A percentile compares a stretch with the other conserved stretches of the same genome.
Conservation (phyloP, 768 basidiomycete genomes). For the Ephemerocybe angulata region DNA sequence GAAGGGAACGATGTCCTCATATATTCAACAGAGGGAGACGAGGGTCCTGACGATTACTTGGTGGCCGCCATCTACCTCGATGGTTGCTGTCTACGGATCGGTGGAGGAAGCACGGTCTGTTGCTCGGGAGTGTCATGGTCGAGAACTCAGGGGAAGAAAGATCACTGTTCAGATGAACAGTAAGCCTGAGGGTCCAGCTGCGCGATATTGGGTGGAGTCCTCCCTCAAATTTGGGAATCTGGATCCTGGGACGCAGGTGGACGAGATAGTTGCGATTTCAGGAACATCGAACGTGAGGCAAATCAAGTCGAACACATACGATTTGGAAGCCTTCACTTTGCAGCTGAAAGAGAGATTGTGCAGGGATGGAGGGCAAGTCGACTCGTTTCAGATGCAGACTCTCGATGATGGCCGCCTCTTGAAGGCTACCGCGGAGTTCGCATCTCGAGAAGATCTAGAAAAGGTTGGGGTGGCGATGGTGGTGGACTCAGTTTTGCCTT, state of each 20-base stretch:
- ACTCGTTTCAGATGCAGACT: not conserved
- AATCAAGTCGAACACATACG: slow-evolving; percentile 5
- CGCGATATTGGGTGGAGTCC: not conserved
- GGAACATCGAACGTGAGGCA: not conserved
- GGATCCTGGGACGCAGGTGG: not conserved
- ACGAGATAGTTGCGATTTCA: slow-evolving; percentile 2
- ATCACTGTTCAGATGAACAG: slow-evolving; percentile 45
- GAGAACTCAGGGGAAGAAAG: slow-evolving; percentile 35
- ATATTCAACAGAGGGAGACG: slow-evolving; percentile 14
- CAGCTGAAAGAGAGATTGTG: not conserved
- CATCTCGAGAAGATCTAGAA: not conserved
- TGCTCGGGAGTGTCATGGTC: slow-evolving; percentile 34
- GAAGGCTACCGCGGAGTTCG: slow-evolving; percentile 1
- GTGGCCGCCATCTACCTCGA: slow-evolving; percentile 43
- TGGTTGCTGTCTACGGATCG: slow-evolving; percentile 41
- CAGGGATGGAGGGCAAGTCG: not conserved
- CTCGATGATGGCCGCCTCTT: not conserved
- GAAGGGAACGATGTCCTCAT: slow-evolving; percentile 44
- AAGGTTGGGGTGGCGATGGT: too few relatives aligned
- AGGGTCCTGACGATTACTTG: slow-evolving; percentile 50
- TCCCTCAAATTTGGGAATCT: slow-evolving; percentile 10
- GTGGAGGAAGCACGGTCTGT: slow-evolving; percentile 31
- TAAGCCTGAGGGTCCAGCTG: slow-evolving; percentile 27
- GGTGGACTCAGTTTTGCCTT: too few relatives aligned
- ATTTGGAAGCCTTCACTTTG: not conserved